phyloP scores from a whole-genome alignment of 2,329 filamentous ascomycete species.

The Venturia nashicola region DNA sequence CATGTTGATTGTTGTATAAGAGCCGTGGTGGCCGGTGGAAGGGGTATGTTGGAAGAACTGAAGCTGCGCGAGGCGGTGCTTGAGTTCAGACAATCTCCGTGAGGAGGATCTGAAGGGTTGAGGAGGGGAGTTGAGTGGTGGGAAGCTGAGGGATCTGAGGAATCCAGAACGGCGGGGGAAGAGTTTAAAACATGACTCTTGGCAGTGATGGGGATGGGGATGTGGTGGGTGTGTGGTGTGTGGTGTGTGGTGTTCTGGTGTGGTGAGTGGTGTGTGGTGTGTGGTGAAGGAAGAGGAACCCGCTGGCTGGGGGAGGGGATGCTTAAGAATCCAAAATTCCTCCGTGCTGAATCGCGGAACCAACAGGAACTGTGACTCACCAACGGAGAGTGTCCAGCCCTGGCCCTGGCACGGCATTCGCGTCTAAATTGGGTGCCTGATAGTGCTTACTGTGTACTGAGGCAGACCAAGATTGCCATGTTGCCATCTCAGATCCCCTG shows the following conservation, averaged over 20 bases:
- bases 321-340: neutral
- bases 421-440: neutral
- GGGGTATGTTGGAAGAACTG: slow-evolving; percentile 47
- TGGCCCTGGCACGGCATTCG: too few relatives aligned
- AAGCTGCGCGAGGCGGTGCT: slow-evolving; percentile 48
- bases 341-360: neutral
- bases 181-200: slow-evolving; percentile 4
- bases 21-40: slow-evolving; percentile 73
- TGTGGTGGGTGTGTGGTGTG: neutral
- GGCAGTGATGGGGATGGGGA: neutral
- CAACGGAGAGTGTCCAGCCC: neutral
- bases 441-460: too few relatives aligned
- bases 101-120: slow-evolving; percentile 26
- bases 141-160: neutral
- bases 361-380: neutral
- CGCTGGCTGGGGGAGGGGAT: neutral
- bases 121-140: neutral
- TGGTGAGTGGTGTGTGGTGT: neutral
- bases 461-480: too few relatives aligned
- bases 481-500: too few relatives aligned
- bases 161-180: slow-evolving; percentile 2
- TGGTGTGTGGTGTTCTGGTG: neutral
- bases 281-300: too few relatives aligned
- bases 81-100: slow-evolving; percentile 48
- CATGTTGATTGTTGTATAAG: slow-evolving; percentile 57